These are phyloP conservation scores for Acanthamoeba triangularis DNA, from an alignment of 208 protist species.

Conservation along the genomic window DNA sequence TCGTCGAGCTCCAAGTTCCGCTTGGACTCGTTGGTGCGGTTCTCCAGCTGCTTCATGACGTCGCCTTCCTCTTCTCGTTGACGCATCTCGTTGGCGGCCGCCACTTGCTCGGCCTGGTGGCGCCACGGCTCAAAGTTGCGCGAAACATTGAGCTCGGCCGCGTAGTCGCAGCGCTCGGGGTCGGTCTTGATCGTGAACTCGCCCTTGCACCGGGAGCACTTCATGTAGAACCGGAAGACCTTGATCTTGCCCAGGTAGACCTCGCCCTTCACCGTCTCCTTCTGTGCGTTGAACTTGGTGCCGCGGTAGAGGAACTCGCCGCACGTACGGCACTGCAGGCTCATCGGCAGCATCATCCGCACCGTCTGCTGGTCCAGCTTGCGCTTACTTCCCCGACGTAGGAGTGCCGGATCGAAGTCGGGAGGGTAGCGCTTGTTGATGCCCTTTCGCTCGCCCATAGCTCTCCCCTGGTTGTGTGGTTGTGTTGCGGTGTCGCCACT, in stretches of 20 bases:
- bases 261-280: conserved; percentile 90
- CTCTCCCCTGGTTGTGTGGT: neutral
- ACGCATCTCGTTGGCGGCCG: conserved; percentile 27
- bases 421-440: conserved; percentile 79
- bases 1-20: conserved; percentile 71
- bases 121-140: conserved; percentile 92
- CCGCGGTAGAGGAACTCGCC: conserved; percentile 91
- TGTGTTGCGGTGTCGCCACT: no score
- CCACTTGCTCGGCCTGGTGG: conserved; percentile 69
- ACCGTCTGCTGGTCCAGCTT: conserved; percentile 81
- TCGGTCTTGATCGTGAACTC: conserved; percentile 94
- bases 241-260: conserved; percentile 90
- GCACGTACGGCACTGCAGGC: conserved; percentile 90
- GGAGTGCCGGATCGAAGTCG: conserved; percentile 74
- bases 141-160: conserved; percentile 85
- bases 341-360: conserved; percentile 94
- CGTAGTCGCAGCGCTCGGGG: conserved; percentile 93
- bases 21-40: conserved; percentile 62
- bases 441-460: conserved; percentile 77
- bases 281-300: conserved; percentile 92
- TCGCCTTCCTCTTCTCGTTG: conserved; percentile 66
- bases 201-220: conserved; percentile 90
- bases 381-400: neutral
- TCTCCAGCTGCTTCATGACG: conserved; percentile 76
- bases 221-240: conserved; percentile 92